phyloP scores from a whole-genome alignment of 2,329 filamentous ascomycete genomes.

The Alternaria conjuncta region DNA sequence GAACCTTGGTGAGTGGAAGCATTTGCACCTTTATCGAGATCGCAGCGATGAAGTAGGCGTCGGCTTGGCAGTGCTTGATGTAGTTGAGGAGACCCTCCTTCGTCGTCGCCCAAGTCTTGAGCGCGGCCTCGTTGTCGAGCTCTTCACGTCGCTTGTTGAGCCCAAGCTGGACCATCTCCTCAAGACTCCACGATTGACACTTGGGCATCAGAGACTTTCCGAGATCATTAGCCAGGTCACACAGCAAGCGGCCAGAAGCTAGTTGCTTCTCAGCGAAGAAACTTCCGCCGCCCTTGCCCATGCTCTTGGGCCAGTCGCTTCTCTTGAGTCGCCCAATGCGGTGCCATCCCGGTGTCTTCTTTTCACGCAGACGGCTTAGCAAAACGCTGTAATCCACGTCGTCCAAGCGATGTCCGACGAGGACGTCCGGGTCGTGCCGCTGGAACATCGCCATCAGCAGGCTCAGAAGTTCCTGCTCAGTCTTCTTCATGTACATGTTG shows the following conservation, averaged over 20 bases:
- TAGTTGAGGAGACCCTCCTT: slow-evolving; percentile 91
- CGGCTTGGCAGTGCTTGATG: slow-evolving; percentile 89
- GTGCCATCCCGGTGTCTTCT: slow-evolving; percentile 93
- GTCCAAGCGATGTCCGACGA: slow-evolving; percentile 94
- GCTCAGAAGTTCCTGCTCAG: slow-evolving; percentile 82
- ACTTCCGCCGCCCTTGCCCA: slow-evolving; percentile 83
- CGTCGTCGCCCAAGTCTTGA: slow-evolving; percentile 85
- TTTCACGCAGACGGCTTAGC: slow-evolving; percentile 83
- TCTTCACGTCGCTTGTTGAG: slow-evolving; percentile 79
- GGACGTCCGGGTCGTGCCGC: slow-evolving; percentile 87
- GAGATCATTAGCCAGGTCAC: slow-evolving; percentile 93
- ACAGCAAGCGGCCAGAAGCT: slow-evolving; percentile 85
- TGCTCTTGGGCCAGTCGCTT: slow-evolving; percentile 82
- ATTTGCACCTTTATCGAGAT: slow-evolving; percentile 89
- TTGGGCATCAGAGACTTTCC: slow-evolving; percentile 97
- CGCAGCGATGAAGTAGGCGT: slow-evolving; percentile 95
- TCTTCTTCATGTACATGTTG: slow-evolving; percentile 79
- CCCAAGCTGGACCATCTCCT: slow-evolving; percentile 95
- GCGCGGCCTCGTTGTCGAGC: slow-evolving; percentile 83
- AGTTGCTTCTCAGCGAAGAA: slow-evolving; percentile 94
- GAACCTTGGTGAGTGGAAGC: slow-evolving; percentile 88
- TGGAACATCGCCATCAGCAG: slow-evolving; percentile 91
- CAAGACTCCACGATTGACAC: slow-evolving; percentile 97
- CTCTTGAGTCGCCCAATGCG: slow-evolving; percentile 86
- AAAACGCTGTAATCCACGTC: slow-evolving; percentile 95